Base-by-base conservation (phyloP, 192 early-diverging fungal species). In the Jimgerdemannia flammicorona region DNA sequence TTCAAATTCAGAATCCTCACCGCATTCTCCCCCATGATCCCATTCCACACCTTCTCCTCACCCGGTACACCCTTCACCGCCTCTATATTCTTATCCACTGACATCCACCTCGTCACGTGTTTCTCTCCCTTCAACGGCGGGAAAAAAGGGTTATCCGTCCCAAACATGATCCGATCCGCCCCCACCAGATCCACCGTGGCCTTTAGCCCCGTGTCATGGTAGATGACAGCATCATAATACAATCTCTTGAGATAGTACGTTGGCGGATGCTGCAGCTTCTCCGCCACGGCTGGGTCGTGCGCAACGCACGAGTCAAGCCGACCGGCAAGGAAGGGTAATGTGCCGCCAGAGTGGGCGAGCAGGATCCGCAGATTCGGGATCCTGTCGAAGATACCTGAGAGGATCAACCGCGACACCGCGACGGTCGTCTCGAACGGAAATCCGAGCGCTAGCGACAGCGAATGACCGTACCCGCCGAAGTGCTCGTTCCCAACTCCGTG, bases 321-420 rank as follows among this genome's bases (percentile, higher is more conserved):
- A 29, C 29, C 29, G 29, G 83, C 79, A 42, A 84, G 75, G 79
- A 82, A 83, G 3, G 82, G 83, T 4, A 85, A 4, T 29, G 74
- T 72, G 20, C 82, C 82, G 54, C 82, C 82, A 44, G 83, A 72
- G 64, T 84, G 82, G 3, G 82, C 83, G 8, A 84, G 29, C 18
- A 84, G 71, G 14, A 84, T 44, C 40, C 67, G 70, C 44, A 84
- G 59, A 20, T 85, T 79, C n/a, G 82, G 82, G 43, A 67, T 44
- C 40, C 78, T 69, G n/a, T 82, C 82, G 42, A 85, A 73, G 19
- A 76, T 81, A 14, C 82, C 82, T 0, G 83, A 71, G 8, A 84
- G 75, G 44, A 84, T 84, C 64, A 84, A 19, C 17, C 82, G 72
- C 40, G 76, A 76, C 11, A 82, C 74, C 40, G 83, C 63, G 42